Conservation (phyloP, 495 filamentous ascomycete species). For the Podospora pseudopauciseta region DNA sequence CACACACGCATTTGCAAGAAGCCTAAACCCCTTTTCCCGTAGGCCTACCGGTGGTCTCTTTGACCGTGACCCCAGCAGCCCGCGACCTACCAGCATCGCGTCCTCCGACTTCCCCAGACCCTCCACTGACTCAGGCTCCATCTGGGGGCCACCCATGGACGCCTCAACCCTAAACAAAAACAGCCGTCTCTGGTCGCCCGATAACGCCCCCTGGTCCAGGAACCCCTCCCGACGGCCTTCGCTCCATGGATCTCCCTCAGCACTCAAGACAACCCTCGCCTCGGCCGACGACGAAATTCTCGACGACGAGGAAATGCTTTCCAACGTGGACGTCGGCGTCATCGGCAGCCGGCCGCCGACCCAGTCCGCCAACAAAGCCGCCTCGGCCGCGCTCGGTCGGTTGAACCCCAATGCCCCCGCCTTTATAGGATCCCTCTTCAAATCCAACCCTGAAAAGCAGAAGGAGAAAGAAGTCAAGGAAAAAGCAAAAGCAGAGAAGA, state of each 20-base stretch:
- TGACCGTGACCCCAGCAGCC: conserved; percentile 63
- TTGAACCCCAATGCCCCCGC: conserved; percentile 52
- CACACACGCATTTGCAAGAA: conserved; percentile 39
- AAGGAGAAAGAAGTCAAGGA: conserved; percentile 32
- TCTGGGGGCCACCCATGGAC: conserved; percentile 42
- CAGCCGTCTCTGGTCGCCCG: conserved; percentile 44
- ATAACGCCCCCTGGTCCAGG: conserved; percentile 41
- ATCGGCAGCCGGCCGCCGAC: conserved; percentile 48
- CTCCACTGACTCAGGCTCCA: conserved; percentile 66
- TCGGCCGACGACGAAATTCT: conserved; percentile 50
- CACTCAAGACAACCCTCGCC: conserved; percentile 47
- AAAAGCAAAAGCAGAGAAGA: conserved; percentile 29
- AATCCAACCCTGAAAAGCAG: conserved; percentile 39
- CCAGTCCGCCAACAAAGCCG: conserved; percentile 48
- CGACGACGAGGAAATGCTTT: conserved; percentile 41
- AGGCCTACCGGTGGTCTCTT: conserved; percentile 65
- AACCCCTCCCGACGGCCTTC: conserved; percentile 47
- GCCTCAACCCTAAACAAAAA: conserved; percentile 25
- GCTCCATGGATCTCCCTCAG: conserved; percentile 47
- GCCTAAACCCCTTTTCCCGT: conserved; percentile 63
- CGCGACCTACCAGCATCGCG: conserved; percentile 72
- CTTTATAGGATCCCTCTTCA: conserved; percentile 48
- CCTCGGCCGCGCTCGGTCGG: conserved; percentile 21
- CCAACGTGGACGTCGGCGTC: conserved; percentile 47
- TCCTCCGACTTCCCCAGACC: conserved; percentile 77